A percentile compares a stretch with the other conserved stretches of the same genome.
Conservation (phyloP, 2,329 filamentous ascomycete genomes). For the Colletotrichum costaricense region DNA sequence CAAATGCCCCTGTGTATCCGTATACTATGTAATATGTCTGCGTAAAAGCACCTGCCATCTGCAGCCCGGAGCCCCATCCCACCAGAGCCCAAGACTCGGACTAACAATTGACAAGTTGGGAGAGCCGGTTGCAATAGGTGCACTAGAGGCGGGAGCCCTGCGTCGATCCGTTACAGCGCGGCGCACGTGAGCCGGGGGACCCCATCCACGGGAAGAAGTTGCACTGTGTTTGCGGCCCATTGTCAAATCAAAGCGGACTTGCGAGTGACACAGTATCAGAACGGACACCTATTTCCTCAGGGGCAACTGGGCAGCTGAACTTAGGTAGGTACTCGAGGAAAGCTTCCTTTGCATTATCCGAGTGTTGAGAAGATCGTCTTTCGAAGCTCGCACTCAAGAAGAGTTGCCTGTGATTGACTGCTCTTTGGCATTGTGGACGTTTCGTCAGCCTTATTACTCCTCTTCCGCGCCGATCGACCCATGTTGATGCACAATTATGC, state of each 20-base stretch:
- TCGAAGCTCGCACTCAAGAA: too few relatives aligned
- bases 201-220: slow-evolving; percentile 1
- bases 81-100: not conserved
- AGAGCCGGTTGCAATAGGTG: not conserved
- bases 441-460: too few relatives aligned
- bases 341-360: too few relatives aligned
- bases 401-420: too few relatives aligned
- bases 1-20: not conserved
- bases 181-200: slow-evolving; percentile 21
- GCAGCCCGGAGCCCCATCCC: not conserved
- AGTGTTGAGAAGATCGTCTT: too few relatives aligned
- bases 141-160: slow-evolving; percentile 23
- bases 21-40: not conserved
- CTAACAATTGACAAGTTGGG: not conserved
- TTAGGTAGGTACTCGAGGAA: too few relatives aligned
- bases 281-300: too few relatives aligned
- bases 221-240: slow-evolving; percentile 19
- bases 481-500: not conserved
- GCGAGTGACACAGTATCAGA: too few relatives aligned
- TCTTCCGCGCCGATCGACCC: too few relatives aligned
- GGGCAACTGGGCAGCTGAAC: too few relatives aligned
- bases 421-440: too few relatives aligned
- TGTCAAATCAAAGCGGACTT: slow-evolving; percentile 5
- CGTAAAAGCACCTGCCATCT: not conserved
- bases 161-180: slow-evolving; percentile 32